phyloP scores from a whole-genome alignment of 305 asterid species.

The Nicotiana rustica region DNA sequence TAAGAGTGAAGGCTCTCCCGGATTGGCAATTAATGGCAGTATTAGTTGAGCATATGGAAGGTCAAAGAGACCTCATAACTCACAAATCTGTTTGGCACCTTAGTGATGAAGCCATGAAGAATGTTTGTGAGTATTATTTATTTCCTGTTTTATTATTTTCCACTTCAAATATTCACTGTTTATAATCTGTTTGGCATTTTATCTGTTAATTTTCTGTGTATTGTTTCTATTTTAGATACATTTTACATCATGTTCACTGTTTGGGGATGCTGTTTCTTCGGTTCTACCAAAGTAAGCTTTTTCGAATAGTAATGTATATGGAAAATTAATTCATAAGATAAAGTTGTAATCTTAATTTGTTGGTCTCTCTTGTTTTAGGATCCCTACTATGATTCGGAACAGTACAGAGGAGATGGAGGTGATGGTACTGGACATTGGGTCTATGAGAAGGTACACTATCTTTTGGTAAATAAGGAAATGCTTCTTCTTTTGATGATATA shows the following conservation, averaged over 20 bases:
- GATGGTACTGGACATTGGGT: constrained; percentile 96
- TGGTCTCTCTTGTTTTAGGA: constrained; percentile 51
- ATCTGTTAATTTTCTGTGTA: background rate
- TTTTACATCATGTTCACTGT: constrained; percentile 79
- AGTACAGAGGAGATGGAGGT: constrained; percentile 85
- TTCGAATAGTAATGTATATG: background rate
- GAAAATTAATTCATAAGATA: background rate
- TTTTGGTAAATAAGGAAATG: background rate
- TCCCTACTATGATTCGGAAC: constrained; percentile 88
- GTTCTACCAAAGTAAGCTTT: constrained; percentile 63
- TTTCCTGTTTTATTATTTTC: background rate
- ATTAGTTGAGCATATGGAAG: constrained; percentile 78
- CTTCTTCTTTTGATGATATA: background rate
- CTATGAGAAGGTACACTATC: constrained; percentile 70
- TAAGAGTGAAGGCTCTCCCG: constrained; percentile 62
- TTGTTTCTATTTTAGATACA: constrained; percentile 51
- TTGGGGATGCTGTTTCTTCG: constrained; percentile 95
- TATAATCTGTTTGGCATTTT: background rate
- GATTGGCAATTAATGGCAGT: constrained; percentile 91
- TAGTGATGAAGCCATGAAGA: constrained; percentile 80
- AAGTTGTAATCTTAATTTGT: background rate
- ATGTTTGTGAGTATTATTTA: constrained; percentile 63
- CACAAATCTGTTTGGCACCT: constrained; percentile 92
- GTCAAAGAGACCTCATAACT: constrained; percentile 80
- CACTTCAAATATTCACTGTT: too few relatives aligned